A percentile compares a stretch with the other conserved stretches of the same genome.
These are phyloP conservation scores for Cystobasidium pallidum DNA, from an alignment of 1,284 basidiomycete species.

Conservation along the genomic window DNA sequence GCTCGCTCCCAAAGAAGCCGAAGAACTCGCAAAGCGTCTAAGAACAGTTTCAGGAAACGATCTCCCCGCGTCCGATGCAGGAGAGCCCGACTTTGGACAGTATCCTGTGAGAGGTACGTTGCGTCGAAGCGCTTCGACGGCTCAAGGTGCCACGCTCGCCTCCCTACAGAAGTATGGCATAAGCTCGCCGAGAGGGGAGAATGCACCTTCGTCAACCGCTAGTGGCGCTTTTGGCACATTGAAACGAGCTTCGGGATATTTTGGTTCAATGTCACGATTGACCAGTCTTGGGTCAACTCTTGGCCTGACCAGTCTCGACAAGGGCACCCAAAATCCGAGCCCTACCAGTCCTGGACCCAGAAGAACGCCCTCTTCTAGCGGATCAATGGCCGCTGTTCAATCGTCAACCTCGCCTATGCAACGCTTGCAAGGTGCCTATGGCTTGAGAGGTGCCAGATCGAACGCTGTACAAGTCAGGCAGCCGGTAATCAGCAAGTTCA, in stretches of 20 bases:
- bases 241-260: slow-evolving; percentile 41
- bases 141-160: slow-evolving; percentile 13
- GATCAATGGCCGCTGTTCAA: slow-evolving; percentile 11
- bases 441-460: neutral
- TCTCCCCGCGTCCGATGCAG: slow-evolving; percentile 1
- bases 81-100: slow-evolving; percentile 7
- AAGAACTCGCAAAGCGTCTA: slow-evolving; percentile 34
- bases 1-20: slow-evolving; percentile 31
- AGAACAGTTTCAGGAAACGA: slow-evolving; percentile 37
- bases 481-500: slow-evolving; percentile 41
- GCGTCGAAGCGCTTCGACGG: slow-evolving; percentile 28
- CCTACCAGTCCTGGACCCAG: slow-evolving; percentile 10
- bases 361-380: slow-evolving; percentile 23
- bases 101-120: slow-evolving; percentile 12
- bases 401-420: slow-evolving; percentile 15
- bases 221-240: slow-evolving; percentile 26
- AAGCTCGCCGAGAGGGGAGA: slow-evolving; percentile 17
- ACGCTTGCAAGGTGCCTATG: slow-evolving; percentile 22
- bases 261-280: slow-evolving; percentile 30
- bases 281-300: slow-evolving; percentile 36
- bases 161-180: slow-evolving; percentile 23
- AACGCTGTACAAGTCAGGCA: slow-evolving; percentile 10
- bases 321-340: neutral
- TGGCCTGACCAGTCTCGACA: slow-evolving; percentile 27
- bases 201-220: neutral